A percentile compares a stretch with the other conserved stretches of the same genome.
phyloP scores from a whole-genome alignment of 2,329 filamentous ascomycete species.

The Apiospora marii region DNA sequence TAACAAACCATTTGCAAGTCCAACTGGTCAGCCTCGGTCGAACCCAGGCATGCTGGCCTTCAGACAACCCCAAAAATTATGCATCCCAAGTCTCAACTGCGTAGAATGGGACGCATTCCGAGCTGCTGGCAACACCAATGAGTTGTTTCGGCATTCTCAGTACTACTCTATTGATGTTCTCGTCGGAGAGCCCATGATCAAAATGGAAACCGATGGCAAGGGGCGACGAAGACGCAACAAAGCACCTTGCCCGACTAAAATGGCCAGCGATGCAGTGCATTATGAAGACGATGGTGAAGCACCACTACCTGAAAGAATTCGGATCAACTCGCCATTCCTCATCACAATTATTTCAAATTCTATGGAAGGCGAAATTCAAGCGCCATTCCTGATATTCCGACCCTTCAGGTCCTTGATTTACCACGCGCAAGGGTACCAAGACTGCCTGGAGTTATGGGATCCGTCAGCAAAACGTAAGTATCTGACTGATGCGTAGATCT shows the following conservation, averaged over 20 bases:
- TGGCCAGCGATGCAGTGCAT: too few species aligned
- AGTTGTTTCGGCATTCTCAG: neutral
- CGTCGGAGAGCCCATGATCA: neutral
- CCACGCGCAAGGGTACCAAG: too few species aligned
- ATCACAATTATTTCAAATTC: neutral
- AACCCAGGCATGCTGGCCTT: too few species aligned
- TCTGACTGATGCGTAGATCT: neutral
- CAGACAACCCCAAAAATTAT: neutral
- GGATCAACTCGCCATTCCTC: neutral
- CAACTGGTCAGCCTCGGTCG: too few species aligned
- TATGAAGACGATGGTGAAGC: neutral
- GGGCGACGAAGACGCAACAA: neutral
- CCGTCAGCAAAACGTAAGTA: neutral
- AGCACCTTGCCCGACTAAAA: too few species aligned
- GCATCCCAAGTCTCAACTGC: neutral
- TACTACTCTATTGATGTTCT: slow-evolving; percentile 7
- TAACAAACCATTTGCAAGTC: too few species aligned
- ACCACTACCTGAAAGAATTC: neutral
- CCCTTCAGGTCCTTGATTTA: neutral
- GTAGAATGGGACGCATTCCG: neutral
- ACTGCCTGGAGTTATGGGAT: neutral
- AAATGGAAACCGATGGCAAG: neutral
- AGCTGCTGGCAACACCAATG: neutral
- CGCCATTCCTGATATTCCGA: neutral
- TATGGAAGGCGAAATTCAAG: neutral